Conservation (phyloP, 495 filamentous ascomycete species). For the Hyaloscypha bicolor region DNA sequence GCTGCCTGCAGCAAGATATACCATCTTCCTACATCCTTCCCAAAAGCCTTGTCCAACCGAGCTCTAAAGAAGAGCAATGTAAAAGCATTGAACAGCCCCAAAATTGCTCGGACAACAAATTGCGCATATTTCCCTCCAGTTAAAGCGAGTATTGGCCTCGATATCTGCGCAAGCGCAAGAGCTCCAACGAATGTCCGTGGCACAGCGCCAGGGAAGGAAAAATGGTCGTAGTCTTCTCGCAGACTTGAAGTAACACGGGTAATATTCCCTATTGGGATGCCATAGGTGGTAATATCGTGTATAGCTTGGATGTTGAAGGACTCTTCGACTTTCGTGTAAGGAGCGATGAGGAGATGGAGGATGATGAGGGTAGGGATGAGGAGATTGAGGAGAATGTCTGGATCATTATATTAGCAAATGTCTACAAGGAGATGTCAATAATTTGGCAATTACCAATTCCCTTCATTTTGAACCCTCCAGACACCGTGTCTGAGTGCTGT, state of each 20-base stretch:
- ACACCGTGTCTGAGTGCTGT: background rate
- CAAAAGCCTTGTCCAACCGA: slow-evolving; percentile 68
- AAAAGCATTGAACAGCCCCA: slow-evolving; percentile 77
- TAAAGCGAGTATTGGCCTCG: slow-evolving; percentile 61
- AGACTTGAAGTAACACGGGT: slow-evolving; percentile 40
- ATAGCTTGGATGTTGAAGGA: slow-evolving; percentile 97
- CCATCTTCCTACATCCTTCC: slow-evolving; percentile 72
- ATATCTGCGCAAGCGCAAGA: slow-evolving; percentile 66
- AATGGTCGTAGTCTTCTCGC: slow-evolving; percentile 77
- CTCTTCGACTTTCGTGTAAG: slow-evolving; percentile 98
- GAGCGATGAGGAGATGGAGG: slow-evolving; percentile 74
- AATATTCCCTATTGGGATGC: slow-evolving; percentile 63
- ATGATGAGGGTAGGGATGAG: slow-evolving; percentile 69
- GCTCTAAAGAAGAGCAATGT: slow-evolving; percentile 65
- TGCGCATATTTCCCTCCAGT: slow-evolving; percentile 45
- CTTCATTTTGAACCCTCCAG: slow-evolving; percentile 25
- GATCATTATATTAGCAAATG: background rate
- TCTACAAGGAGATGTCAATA: background rate
- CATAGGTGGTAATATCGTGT: slow-evolving; percentile 85
- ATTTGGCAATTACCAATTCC: slow-evolving; percentile 6
- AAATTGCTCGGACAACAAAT: slow-evolving; percentile 67
- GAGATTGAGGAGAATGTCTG: slow-evolving; percentile 56
- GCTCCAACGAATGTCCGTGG: slow-evolving; percentile 89
- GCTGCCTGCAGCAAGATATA: slow-evolving; percentile 79
- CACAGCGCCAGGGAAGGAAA: slow-evolving; percentile 87